Evolutionary conservation across 805 yeast genomes (phyloP), one percentile per base, ranked within the genome.

Genomic region (Pichia ethanolica): DNA sequence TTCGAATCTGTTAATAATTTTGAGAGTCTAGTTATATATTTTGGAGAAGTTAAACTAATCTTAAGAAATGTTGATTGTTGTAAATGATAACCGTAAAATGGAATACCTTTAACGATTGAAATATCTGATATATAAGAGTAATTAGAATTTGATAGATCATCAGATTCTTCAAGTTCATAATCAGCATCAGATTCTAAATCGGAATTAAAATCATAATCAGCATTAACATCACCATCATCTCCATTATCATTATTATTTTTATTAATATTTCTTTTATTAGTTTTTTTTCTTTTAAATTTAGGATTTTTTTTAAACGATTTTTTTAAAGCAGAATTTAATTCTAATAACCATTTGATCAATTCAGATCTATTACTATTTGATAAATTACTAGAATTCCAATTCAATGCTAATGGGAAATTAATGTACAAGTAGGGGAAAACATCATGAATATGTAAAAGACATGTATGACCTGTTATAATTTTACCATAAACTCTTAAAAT

Each of bases 11-110:
- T 64, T 55, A 66, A 74, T 44, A 67, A 74, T 75, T 50, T 65
- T 4, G 83, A 69, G 5, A 89, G 63, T 47, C 86, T 72, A 4
- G 77, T 68, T 20, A 72, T 66, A 56, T 79, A 78, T 5, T 76
- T 61, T 0, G 96, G 93, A 52, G 82, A 80, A 10, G 83, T 59
- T 11, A 89, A 60, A 44, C 79, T 75, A 1, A 93, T 76, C 63
- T 89, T 89, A 57, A 86, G 77, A 59, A 78, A 85, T 1, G 77
- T 66, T n/a, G 70, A 57, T 68, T 80, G 77, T 0, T 89, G 89
- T 3, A 78, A 72, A 55, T 79, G 80, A 62, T 76, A 91, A 0
- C 98, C 98, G 62, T 93, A 93, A 44, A 90, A 83, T 0, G 95
- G 91, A 0, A 78, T 71, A 0, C 84, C 97, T 53, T 81, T 79